Evolutionary conservation across 768 basidiomycete species (phyloP).

Genomic region (Amanita muscaria): DNA sequence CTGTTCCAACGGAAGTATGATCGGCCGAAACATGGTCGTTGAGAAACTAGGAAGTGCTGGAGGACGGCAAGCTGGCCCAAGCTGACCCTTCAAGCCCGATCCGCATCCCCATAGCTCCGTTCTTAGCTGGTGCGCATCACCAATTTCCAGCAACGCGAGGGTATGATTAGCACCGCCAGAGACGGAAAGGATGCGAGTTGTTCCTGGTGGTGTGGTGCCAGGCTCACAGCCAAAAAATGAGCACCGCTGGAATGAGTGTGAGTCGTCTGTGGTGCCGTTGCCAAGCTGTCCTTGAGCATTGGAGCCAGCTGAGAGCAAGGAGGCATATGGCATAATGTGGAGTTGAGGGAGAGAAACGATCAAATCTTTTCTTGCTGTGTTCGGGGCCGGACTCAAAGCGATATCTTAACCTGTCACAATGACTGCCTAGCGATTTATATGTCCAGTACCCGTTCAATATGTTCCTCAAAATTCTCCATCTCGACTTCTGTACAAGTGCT

Average conservation of each 20-base stretch:
- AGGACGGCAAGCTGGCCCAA: constrained; percentile 35
- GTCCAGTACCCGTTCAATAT: too few relatives aligned
- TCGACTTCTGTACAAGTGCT: not conserved
- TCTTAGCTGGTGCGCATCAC: constrained; percentile 6
- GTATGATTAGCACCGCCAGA: constrained; percentile 78
- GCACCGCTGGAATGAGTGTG: constrained; percentile 32
- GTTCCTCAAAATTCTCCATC: too few relatives aligned
- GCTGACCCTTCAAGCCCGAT: constrained; percentile 61
- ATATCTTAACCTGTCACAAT: too few relatives aligned
- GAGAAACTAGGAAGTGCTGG: constrained; percentile 10
- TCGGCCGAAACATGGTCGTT: constrained; percentile 36
- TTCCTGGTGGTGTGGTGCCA: constrained; percentile 22
- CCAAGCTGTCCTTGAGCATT: constrained; percentile 48
- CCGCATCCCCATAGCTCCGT: constrained; percentile 68
- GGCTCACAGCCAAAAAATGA: constrained; percentile 25
- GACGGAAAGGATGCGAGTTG: constrained; percentile 36
- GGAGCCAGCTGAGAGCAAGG: constrained; percentile 35
- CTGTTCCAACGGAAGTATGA: constrained; percentile 32
- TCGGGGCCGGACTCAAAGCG: too few relatives aligned
- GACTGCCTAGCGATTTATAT: too few relatives aligned
- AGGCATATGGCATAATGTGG: constrained; percentile 11
- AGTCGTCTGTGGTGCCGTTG: constrained; percentile 37
- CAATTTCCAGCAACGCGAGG: constrained; percentile 44
- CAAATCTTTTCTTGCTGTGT: too few relatives aligned
- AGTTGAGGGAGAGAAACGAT: too few relatives aligned